Percentiles rank a stretch among this genome's conserved stretches.
phyloP scores from a whole-genome alignment of 1,284 basidiomycete species.

The Bjerkandera adusta region DNA sequence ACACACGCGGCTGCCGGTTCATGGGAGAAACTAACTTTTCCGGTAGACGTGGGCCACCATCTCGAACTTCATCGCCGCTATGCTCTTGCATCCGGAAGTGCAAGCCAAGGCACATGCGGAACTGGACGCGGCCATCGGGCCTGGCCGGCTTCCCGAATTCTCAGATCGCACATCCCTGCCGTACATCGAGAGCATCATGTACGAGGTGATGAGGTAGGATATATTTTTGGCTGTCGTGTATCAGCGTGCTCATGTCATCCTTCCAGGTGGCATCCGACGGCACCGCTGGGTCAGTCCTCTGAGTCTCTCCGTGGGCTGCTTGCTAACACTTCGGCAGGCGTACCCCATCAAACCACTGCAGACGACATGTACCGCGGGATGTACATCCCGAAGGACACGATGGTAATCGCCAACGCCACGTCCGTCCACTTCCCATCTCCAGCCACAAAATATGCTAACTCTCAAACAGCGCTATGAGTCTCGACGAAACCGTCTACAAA shows the following conservation, averaged over 20 bases:
- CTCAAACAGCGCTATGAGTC: constrained; percentile 31
- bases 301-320: constrained; percentile 22
- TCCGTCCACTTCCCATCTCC: neutral
- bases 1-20: no score
- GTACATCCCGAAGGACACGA: constrained; percentile 35
- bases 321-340: constrained; percentile 22
- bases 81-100: constrained; percentile 40
- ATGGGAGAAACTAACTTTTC: no score
- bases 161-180: constrained; percentile 40
- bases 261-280: constrained; percentile 20
- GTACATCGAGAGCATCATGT: constrained; percentile 43
- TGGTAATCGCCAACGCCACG: constrained; percentile 35
- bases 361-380: constrained; percentile 34
- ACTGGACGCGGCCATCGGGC: constrained; percentile 40
- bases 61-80: no score
- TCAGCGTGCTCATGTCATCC: neutral
- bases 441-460: neutral
- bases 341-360: constrained; percentile 33
- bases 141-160: constrained; percentile 40
- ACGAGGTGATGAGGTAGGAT: constrained; percentile 37
- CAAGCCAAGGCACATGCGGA: constrained; percentile 42
- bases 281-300: constrained; percentile 19
- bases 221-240: neutral
- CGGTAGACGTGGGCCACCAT: no score
- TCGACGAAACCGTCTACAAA: constrained; percentile 35